A percentile compares a stretch with the other conserved stretches of the same genome.
These are phyloP conservation scores for Diddensiella santjacobensis DNA, from an alignment of 805 yeast species.

Conservation along the genomic window DNA sequence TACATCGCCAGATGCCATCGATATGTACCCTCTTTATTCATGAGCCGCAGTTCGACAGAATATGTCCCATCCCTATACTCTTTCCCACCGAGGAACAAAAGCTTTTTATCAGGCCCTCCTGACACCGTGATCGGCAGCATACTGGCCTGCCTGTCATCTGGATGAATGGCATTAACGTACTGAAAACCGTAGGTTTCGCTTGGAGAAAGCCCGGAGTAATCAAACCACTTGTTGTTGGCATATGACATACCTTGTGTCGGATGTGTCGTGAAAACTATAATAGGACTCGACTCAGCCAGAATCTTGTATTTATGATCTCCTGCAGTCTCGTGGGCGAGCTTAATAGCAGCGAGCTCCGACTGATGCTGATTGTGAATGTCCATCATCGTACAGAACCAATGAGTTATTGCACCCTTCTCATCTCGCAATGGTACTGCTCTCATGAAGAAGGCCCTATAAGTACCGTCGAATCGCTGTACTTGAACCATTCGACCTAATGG, in stretches of 20 bases:
- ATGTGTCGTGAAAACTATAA: conserved; percentile 31
- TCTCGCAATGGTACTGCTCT: conserved; percentile 32
- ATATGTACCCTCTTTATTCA: conserved; percentile 26
- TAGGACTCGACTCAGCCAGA: conserved; percentile 33
- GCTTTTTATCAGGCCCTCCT: conserved; percentile 9
- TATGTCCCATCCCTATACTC: conserved; percentile 18
- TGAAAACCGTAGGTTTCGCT: conserved; percentile 29
- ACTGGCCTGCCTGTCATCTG: conserved; percentile 30
- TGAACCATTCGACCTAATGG: conserved; percentile 28
- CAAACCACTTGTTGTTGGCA: conserved; percentile 33
- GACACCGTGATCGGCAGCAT: conserved; percentile 16
- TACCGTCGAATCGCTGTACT: conserved; percentile 32
- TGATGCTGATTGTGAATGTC: conserved; percentile 33
- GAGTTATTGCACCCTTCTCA: conserved; percentile 29
- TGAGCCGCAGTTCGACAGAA: conserved; percentile 27
- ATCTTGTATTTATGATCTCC: conserved; percentile 31
- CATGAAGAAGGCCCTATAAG: conserved; percentile 29
- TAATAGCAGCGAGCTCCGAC: conserved; percentile 30
- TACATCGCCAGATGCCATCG: conserved; percentile 32
- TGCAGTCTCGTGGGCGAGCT: conserved; percentile 29
- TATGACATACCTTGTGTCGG: conserved; percentile 29
- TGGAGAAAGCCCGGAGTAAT: conserved; percentile 28
- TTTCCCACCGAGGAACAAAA: conserved; percentile 7
- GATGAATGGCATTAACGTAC: conserved; percentile 30
- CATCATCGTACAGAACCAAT: conserved; percentile 35